Base-by-base conservation (phyloP, 352 stramenopile genomes). In the Pythium volutum region DNA sequence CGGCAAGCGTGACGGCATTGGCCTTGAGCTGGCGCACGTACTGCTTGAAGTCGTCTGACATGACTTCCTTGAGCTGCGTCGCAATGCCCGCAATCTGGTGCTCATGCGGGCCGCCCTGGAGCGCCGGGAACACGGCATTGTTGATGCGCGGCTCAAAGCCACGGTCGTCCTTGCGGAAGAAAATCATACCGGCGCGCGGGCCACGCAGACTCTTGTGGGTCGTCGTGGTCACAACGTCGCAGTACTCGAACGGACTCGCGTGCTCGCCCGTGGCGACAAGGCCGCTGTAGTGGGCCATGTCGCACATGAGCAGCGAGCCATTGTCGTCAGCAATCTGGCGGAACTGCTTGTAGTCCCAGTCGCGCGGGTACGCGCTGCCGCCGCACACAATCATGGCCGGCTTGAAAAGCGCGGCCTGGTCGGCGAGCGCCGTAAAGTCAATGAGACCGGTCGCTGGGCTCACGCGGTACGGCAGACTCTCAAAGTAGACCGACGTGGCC, bases 401-500 rank as follows among this genome's bases (percentile, higher is more conserved):
- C 79, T 99, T 98, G 88, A 99, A 99, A 34, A 99, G 82, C 27
- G 83, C 84, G 22, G 97, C 97, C 59, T 96, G 78, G 43, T 98
- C 84, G 15, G 87, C 89, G 38, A 99, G 85, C 64, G 97, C 86
- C 48, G 98, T 95, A 62, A 98, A 99, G 81, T 99, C 96, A 55
- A 99, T 97, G 23, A 98, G 79, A 43, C 97, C 97, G 14, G 96
- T 98, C 63, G 97, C 79, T 14, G 91, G 79, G 76, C 87, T 79
- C 46, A 99, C 96, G 31, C 89, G 88, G 88, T 99, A 99, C 16
- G 97, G 97, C 62, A 99, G 84, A 45, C 84, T 98, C 81, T 99
- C 97, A 70, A 99, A 99, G 87, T 99, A 99, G 8, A 99, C 96
- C n/a, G 93, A 98, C 11, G 97, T 99, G n/a, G 97, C 97, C 5